Evolutionary conservation across 129 eudicot genomes (phyloP).

Genomic region (Glebionis coronaria): DNA sequence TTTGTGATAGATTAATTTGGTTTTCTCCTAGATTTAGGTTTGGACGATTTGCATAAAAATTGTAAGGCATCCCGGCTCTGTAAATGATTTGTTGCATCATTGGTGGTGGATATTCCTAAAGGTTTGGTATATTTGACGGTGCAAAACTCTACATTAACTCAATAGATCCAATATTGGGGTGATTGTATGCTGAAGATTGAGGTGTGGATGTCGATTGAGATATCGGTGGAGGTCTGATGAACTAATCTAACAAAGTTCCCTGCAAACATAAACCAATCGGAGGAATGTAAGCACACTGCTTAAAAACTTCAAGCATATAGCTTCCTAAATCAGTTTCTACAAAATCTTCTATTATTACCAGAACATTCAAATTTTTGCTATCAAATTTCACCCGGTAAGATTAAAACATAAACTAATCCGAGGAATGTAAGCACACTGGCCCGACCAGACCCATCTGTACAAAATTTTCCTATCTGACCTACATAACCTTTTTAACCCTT

Average conservation of each 20-base stretch:
- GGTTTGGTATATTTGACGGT: constrained; percentile 41
- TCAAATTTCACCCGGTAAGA: background rate
- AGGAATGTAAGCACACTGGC: too few relatives aligned
- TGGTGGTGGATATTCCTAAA: constrained; percentile 50
- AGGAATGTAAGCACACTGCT: background rate
- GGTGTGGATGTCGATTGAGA: constrained; percentile 45
- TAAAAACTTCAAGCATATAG: background rate
- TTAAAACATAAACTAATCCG: too few relatives aligned
- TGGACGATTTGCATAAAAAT: constrained; percentile 41
- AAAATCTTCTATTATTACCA: background rate
- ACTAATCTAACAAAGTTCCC: constrained; percentile 21
- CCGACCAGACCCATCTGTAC: too few relatives aligned
- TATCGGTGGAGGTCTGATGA: constrained; percentile 41
- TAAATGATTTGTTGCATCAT: constrained; percentile 53
- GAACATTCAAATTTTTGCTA: background rate
- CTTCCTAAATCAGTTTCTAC: background rate
- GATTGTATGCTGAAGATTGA: constrained; percentile 59
- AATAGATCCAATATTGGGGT: constrained; percentile 37
- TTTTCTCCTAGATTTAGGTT: constrained; percentile 49
- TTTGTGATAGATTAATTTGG: constrained; percentile 47
- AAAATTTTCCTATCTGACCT: too few relatives aligned
- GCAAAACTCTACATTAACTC: too few relatives aligned
- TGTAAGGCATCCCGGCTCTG: constrained; percentile 60
- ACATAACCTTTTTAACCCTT: too few relatives aligned
- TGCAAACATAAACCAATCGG: constrained; percentile 16